Base-by-base conservation (phyloP, 495 filamentous ascomycete species). In the Cryomyces antarcticus region DNA sequence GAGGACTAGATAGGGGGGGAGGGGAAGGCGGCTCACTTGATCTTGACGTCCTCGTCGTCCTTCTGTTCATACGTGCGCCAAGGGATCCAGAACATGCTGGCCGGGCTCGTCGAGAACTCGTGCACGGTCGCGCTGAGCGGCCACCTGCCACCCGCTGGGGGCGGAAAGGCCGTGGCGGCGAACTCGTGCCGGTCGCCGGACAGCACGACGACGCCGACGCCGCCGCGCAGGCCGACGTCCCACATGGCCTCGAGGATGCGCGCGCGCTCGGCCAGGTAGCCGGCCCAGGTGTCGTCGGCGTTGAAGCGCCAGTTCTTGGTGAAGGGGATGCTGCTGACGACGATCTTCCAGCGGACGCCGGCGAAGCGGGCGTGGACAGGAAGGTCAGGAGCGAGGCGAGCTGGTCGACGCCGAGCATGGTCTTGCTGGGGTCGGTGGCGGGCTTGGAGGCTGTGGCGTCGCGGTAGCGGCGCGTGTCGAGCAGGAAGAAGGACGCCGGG, bases 121-220 rank as follows among this genome's bases (percentile, higher is more conserved):
- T 85, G 73, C 1, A 92, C 73, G 0, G 80, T 73, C 0, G 70
- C 65, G 29, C 54, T 67, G 31, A 72, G 57, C 0, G 67, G 64
- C 75, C 73, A 78, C 41, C 58, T 62, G 17, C 49, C 49, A 7
- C 50, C 54, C 6, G 54, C 51, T 24, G 84, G 80, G 37, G 81
- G 80, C 5, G 81, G 81, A 61, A 93, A 93, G 5, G 75, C 73
- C 0, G 87, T 95, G 0, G 88, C 85, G 28, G 79, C 89, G 56
- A 96, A 96, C 57, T 97, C 89, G 54, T 97, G 89, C 4, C 89
- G 62, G 51, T 97, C 89, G 7, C 89, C 89, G 31, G 78, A 84
- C 37, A 97, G 60, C 6, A 97, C 64, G 24, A 97, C 71, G 24
- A 97, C 74, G 28, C 86, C 82, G 12, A 79, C 62, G 5, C 80